Evolutionary conservation across 169 alveolate genomes (phyloP).

Genomic region (Ichthyophthirius multifiliis): DNA sequence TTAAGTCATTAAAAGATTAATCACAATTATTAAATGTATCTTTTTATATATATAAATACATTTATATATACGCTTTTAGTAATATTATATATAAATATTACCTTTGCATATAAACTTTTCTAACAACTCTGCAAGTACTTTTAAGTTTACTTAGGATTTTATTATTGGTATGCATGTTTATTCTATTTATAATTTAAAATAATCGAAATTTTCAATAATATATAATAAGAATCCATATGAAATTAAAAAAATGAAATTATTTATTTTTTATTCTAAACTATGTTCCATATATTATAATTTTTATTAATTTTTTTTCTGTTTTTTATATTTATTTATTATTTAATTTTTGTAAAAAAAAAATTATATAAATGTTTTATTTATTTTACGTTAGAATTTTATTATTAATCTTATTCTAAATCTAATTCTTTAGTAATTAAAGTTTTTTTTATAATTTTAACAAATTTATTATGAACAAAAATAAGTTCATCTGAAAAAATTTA

Average conservation of each 20-base stretch:
- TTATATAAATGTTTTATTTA: background rate
- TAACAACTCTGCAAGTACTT: background rate
- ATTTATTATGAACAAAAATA: background rate
- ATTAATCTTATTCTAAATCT: background rate
- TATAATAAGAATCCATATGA: background rate
- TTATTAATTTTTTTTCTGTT: background rate
- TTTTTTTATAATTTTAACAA: background rate
- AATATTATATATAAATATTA: background rate
- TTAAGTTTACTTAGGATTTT: background rate
- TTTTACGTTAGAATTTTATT: background rate
- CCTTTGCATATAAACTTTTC: background rate
- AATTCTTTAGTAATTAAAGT: background rate
- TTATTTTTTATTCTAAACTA: background rate
- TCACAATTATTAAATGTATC: background rate
- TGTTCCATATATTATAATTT: background rate
- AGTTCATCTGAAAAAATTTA: background rate
- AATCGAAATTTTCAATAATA: background rate
- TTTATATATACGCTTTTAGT: background rate
- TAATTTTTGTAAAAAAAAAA: too few species aligned
- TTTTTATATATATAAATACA: background rate
- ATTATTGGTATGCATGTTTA: background rate
- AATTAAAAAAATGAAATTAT: background rate
- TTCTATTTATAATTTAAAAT: background rate
- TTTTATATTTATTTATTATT: too few species aligned
- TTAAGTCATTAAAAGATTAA: background rate